phyloP scores from a whole-genome alignment of 75 land plant species.

The Ceratopteris richardii region DNA sequence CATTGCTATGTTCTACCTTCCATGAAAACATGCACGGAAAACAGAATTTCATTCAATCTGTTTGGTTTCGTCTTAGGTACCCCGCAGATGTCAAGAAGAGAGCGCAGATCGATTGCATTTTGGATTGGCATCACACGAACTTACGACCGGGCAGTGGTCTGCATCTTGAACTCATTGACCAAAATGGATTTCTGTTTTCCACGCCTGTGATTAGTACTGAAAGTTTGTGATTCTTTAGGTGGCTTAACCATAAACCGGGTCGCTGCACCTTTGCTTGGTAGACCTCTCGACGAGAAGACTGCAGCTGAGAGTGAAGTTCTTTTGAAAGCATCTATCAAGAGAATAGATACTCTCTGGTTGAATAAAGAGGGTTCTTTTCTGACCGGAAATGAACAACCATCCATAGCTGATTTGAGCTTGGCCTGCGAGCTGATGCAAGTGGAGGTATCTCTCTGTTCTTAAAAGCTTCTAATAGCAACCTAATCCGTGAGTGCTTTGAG shows the following conservation, averaged over 20 bases:
- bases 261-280: conserved; percentile 59
- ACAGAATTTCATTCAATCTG: too few relatives aligned
- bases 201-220: too few relatives aligned
- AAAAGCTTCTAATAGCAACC: too few relatives aligned
- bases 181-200: too few relatives aligned
- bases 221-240: conserved; percentile 15
- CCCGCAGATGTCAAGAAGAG: conserved; percentile 62
- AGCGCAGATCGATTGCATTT: conserved; percentile 67
- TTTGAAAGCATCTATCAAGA: conserved; percentile 44
- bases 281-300: conserved; percentile 44
- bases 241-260: conserved; percentile 34
- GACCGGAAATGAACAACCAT: conserved; percentile 50
- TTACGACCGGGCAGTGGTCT: conserved; percentile 69
- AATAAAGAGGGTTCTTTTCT: conserved; percentile 49
- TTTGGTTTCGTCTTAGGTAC: conserved; percentile 41
- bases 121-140: conserved; percentile 94
- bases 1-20: neutral
- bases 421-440: conserved; percentile 84
- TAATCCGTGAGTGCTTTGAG: too few relatives aligned
- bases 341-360: conserved; percentile 67
- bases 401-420: conserved; percentile 87
- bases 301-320: conserved; percentile 56
- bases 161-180: too few relatives aligned
- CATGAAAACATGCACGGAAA: neutral
- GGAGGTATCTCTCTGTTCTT: conserved; percentile 39